A percentile compares a stretch with the other conserved stretches of the same genome.
These are phyloP conservation scores for Casaregolazyma lundiana DNA, from an alignment of 1,139 yeast genomes.

Conservation along the genomic window DNA sequence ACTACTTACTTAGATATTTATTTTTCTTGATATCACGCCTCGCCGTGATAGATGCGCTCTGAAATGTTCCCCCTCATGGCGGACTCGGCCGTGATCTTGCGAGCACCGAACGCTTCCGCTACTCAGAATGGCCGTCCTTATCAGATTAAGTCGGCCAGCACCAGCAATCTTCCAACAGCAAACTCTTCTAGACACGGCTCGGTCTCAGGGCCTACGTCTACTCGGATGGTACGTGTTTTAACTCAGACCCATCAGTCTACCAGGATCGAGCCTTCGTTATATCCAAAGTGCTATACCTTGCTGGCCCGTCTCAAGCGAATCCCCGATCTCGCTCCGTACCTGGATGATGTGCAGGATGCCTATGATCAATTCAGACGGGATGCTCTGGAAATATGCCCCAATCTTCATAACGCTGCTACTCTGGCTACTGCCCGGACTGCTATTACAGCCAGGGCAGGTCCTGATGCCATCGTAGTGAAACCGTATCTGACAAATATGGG, in stretches of 20 bases:
- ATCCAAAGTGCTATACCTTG: slow-evolving; percentile 61
- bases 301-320: slow-evolving; percentile 56
- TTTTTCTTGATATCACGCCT: neutral
- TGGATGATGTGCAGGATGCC: slow-evolving; percentile 40
- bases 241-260: slow-evolving; percentile 54
- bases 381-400: slow-evolving; percentile 51
- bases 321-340: slow-evolving; percentile 68
- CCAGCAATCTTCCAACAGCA: neutral
- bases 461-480: neutral
- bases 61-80: neutral
- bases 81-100: neutral
- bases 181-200: slow-evolving; percentile 5
- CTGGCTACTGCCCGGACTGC: slow-evolving; percentile 9
- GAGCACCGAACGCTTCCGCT: neutral
- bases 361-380: slow-evolving; percentile 14
- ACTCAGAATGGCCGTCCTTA: neutral
- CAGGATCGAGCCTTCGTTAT: slow-evolving; percentile 66
- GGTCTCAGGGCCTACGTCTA: slow-evolving; percentile 3
- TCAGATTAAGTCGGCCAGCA: neutral
- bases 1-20: neutral
- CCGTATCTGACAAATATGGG: slow-evolving; percentile 18
- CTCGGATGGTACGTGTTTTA: slow-evolving; percentile 7
- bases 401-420: slow-evolving; percentile 66
- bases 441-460: neutral
- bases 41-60: neutral